Base-by-base conservation (phyloP, 495 filamentous ascomycete genomes). In the Bombardia bombarda region DNA sequence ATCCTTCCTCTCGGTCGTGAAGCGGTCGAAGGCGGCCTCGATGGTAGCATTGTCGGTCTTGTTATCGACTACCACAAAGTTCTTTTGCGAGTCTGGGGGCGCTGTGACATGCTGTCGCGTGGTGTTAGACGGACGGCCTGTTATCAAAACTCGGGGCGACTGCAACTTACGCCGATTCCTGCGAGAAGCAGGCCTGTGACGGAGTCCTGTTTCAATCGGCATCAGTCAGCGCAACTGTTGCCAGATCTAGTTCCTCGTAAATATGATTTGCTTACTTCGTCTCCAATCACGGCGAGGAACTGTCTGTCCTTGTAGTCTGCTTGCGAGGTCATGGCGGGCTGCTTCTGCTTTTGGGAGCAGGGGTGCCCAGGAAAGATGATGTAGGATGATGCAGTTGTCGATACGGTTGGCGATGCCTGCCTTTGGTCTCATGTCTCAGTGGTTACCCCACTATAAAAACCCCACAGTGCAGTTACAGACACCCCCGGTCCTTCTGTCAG, bases 281-380 rank as follows among this genome's bases (percentile, higher is more conserved):
- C 93, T 26, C 90, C 90, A 55, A 99, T 97, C 22, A 97, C 90
- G 37, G 92, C 93, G 38, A 97, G 78, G 68, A 99, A 95, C 63
- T 97, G 84, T 50, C 93, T 78, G 66, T 96, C 87, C 69, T 95
- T 86, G 66, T 80, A 84, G 38, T 77, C 72, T 32, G 78, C n/a
- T n/a, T n/a, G n/a, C n/a, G n/a, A n/a, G n/a, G n/a, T n/a, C n/a
- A n/a, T n/a, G n/a, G n/a, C n/a, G n/a, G n/a, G n/a, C n/a, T n/a
- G n/a, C n/a, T n/a, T n/a, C n/a, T n/a, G n/a, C n/a, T n/a, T n/a
- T n/a, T n/a, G n/a, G n/a, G n/a, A n/a, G n/a, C n/a, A n/a, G n/a
- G n/a, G n/a, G n/a, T n/a, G n/a, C n/a, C n/a, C n/a, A n/a, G n/a
- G n/a, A n/a, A n/a, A n/a, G n/a, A n/a, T n/a, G n/a, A n/a, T n/a